Evolutionary conservation across 208 protist genomes (phyloP), one percentile per base, ranked within the genome.

Genomic region (Acanthamoeba culbertsoni): DNA sequence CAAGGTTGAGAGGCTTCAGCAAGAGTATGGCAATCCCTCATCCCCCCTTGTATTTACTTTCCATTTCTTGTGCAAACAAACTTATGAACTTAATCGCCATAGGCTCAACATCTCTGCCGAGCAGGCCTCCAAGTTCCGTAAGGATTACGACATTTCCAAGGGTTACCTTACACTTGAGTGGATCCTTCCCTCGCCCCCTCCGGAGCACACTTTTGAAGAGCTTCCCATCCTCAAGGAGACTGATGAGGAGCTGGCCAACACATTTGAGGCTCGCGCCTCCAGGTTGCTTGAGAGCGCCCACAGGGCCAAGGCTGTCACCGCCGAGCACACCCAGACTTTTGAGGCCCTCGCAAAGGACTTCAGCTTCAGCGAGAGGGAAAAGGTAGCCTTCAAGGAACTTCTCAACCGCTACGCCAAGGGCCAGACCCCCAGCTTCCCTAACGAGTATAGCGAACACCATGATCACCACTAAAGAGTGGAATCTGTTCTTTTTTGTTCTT

Each of bases 151-250:
- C 45, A 86, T 86, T n/a, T 86, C 75, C n/a, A 62, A 51, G 45
- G 75, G 75, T 45, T 86, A 86, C 75, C 42, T 86, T 18, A 86
- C 75, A 10, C 48, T 86, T 16, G 75, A 86, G 42, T 86, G 75
- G 75, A 59, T 86, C 45, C 75, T 86, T n/a, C 75, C 75, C 75
- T 86, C 75, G 45, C 75, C 75, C 33, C 75, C 75, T 59, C 75
- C 75, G 31, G 75, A 86, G 42, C 75, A 86, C 75, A 86, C 75
- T 10, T 86, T 86, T 31, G 75, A 86, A 26, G 75, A 86, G 75
- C 48, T 62, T 45, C 75, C 75, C 75, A 86, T 86, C 75, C 6
- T 86, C 75, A 86, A 86, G 75, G 75, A 86, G 45, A 86, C 42
- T 33, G 45, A 51, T 6, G 75, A 86, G 12, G 75, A 86, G 45